Evolutionary conservation across 139 green algal genomes (phyloP), one percentile per base, ranked within the genome.

Genomic region (Chlorella sp.): DNA sequence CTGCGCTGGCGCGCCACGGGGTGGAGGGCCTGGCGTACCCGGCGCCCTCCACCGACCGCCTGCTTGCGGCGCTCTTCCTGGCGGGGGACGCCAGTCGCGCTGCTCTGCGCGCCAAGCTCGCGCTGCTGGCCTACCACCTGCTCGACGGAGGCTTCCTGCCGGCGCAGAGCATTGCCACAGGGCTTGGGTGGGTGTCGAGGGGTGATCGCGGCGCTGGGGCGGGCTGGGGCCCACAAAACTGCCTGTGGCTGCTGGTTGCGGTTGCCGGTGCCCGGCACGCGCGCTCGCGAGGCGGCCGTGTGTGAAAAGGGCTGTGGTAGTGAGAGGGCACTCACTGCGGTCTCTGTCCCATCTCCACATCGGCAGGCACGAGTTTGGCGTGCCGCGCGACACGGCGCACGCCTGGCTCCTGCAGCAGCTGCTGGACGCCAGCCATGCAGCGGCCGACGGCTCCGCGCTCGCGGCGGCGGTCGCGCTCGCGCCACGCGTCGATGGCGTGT

Each of bases 41-140:
- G 23, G 36, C 67, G 36, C 67, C 50, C 50, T 53, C 67, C 2
- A 35, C 50, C 55, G 67, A 74, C 50, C 67, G 67, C 50, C 48
- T 74, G 8, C 67, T 74, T 0, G 14, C 56, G 0, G 12, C 17
- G 3, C 58, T 77, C 36, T 77, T 85, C 33, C 58, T 82, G 19
- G 55, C 27, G 8, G 31, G 42, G n/a, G 2, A n/a, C 3, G 38
- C 19, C 38, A 36, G 23, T 23, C 14, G 38, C 38, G 27, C 42
- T 15, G 42, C 42, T 14, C 45, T 65, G 51, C 65, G 71, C 4
- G 53, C 70, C 38, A 90, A 87, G 73, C 83, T 92, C 38, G 73
- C 79, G 36, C 66, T 91, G 56, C 73, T 92, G 27, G 43, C 84
- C 5, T 92, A 91, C 74, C 83, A 78, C 33, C 68, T 90, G 1